Evolutionary conservation across 225 moss, liverwort and hornwort species (phyloP).

Genomic region (Pseudisothecium myosuroides): DNA sequence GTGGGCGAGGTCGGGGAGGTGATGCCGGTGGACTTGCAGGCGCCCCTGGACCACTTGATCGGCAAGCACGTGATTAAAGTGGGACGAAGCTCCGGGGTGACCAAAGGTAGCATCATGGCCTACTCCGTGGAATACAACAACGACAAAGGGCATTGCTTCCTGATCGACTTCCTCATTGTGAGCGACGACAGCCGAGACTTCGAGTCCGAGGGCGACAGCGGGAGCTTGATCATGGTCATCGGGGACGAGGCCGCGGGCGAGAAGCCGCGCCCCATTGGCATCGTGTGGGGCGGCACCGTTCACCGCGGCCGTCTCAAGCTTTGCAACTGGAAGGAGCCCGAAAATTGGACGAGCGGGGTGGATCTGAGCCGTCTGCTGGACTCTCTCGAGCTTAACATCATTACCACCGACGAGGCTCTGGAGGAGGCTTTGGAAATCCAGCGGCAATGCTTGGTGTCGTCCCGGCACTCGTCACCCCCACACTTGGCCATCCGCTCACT

Average conservation of each 20-base stretch:
- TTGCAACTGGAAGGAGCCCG: constrained; percentile 17
- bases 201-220: constrained; percentile 39
- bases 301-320: constrained; percentile 47
- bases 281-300: constrained; percentile 48
- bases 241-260: constrained; percentile 1
- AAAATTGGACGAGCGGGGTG: constrained; percentile 51
- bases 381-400: constrained; percentile 27
- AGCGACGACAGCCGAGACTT: constrained; percentile 13
- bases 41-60: constrained; percentile 21
- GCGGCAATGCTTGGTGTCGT: constrained; percentile 1
- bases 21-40: constrained; percentile 31
- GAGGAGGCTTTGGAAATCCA: constrained; percentile 21
- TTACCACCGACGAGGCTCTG: constrained; percentile 18
- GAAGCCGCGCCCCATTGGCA: constrained; percentile 39
- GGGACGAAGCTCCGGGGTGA: constrained; percentile 34
- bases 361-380: constrained; percentile 35
- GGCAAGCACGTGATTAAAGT: constrained; percentile 42
- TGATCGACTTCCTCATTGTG: constrained; percentile 40
- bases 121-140: constrained; percentile 46
- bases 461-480: neutral
- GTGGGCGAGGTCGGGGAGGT: constrained; percentile 48
- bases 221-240: constrained; percentile 22
- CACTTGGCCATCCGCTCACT: constrained; percentile 8
- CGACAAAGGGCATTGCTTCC: constrained; percentile 37
- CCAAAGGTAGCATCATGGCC: constrained; percentile 25